Evolutionary conservation across 176 grass and related monocot genomes (phyloP).

Genomic region (Triticum monococcum): DNA sequence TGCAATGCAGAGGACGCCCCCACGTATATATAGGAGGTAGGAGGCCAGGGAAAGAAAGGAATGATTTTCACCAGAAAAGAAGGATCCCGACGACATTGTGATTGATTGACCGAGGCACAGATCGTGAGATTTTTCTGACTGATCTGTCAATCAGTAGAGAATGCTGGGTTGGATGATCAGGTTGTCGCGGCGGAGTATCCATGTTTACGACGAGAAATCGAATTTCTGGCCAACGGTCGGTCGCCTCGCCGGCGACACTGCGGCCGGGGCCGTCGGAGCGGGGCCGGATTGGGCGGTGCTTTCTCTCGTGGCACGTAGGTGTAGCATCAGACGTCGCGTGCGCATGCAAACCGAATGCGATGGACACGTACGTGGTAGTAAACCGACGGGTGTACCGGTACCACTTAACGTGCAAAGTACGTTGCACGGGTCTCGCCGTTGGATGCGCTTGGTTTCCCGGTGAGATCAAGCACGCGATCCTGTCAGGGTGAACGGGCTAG

Average conservation of each 20-base stretch:
- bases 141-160: slow-evolving; percentile 19
- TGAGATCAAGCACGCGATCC: background rate
- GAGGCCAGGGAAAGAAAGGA: background rate
- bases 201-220: background rate
- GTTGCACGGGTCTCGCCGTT: background rate
- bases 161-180: background rate
- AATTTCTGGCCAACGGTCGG: background rate
- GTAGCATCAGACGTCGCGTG: no score
- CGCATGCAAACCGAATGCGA: no score
- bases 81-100: background rate
- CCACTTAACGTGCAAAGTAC: no score
- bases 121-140: background rate
- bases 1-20: background rate
- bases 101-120: slow-evolving; percentile 5
- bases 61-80: background rate
- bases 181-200: background rate
- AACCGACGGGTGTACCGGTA: no score
- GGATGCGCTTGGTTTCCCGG: background rate
- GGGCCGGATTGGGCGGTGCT: background rate
- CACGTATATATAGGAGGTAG: background rate
- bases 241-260: background rate
- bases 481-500: background rate
- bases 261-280: background rate
- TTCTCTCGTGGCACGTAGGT: background rate
- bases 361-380: no score